Evolutionary conservation across 257 asterid species (phyloP), one percentile per base, ranked within the genome.

Genomic region (Cruciata laevipes): DNA sequence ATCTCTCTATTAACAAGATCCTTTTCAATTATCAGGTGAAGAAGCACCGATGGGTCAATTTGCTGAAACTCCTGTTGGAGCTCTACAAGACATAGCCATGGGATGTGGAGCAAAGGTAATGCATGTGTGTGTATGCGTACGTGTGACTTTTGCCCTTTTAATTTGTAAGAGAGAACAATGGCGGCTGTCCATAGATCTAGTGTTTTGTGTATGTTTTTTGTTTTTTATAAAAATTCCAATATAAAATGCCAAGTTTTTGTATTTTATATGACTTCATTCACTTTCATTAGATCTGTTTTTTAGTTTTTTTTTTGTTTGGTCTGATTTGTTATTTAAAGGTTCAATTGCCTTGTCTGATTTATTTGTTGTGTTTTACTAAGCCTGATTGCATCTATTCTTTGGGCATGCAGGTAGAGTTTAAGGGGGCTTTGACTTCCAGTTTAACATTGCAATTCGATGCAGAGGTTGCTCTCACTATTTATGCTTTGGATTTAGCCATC

Each of bases 61-160:
- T 72, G 66, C 82, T 24, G 96, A 90, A 70, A 78, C 95, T 13
- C 79, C 81, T 61, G 76, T 75, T 68, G 95, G 78, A 72, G 96
- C 81, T 52, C 82, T 94, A 51, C 93, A 83, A 65, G 95, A 94
- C 64, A 94, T 94, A 69, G 99, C 97, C 63, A 71, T 76, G 10
- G 87, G 83, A 82, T 94, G 98, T 80, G 94, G 97, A 77, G 69
- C 96, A 35, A 90, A 88, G 96, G 98, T 47, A 47, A 47, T 16
- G 55, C 20, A n/a, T 38, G 6, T 38, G 13, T 38, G 2, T 38
- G 38, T 35, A 3, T 35, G 38, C 4, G 38, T 7, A 35, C 2
- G 30, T 27, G 14, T 42, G 38, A 33, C 38, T 33, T 33, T 33
- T 33, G 4, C 8, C 7, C 38, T 7, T 33, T 33, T 7, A 33